These are phyloP conservation scores for Aureobasidium sp. DNA, from an alignment of 2,329 filamentous ascomycete species.

Conservation along the genomic window DNA sequence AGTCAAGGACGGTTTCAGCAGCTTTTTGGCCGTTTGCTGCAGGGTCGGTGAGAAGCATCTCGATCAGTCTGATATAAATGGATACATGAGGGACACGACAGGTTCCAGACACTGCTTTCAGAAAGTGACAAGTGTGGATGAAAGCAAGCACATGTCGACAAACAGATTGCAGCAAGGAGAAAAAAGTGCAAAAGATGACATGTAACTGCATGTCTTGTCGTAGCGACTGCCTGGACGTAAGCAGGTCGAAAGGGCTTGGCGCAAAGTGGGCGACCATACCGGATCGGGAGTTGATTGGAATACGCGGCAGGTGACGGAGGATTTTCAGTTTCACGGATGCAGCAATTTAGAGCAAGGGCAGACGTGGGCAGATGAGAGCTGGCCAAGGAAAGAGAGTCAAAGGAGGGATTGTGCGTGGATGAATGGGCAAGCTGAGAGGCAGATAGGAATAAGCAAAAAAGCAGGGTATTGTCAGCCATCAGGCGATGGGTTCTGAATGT, in stretches of 20 bases:
- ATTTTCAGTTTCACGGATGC: background rate
- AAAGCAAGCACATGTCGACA: background rate
- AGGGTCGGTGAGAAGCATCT: conserved; percentile 3
- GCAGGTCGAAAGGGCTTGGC: background rate
- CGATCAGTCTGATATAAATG: background rate
- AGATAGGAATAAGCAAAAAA: background rate
- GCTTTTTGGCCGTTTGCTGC: conserved; percentile 1
- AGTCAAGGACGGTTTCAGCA: background rate
- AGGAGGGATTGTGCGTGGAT: background rate
- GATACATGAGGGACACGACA: background rate
- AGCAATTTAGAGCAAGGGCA: conserved; percentile 13
- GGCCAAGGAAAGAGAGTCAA: background rate
- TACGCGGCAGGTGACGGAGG: conserved; percentile 8
- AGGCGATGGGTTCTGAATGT: background rate
- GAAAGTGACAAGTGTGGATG: background rate
- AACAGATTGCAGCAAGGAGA: background rate
- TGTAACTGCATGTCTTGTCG: background rate
- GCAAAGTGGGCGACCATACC: background rate
- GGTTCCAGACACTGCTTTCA: background rate
- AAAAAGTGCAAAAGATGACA: background rate
- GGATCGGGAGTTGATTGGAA: conserved; percentile 9
- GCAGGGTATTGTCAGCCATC: background rate
- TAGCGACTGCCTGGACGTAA: too few species aligned
- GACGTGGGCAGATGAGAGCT: background rate
- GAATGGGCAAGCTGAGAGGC: background rate